Base-by-base conservation (phyloP, 2,329 filamentous ascomycete species). In the Didymella keratinophila region DNA sequence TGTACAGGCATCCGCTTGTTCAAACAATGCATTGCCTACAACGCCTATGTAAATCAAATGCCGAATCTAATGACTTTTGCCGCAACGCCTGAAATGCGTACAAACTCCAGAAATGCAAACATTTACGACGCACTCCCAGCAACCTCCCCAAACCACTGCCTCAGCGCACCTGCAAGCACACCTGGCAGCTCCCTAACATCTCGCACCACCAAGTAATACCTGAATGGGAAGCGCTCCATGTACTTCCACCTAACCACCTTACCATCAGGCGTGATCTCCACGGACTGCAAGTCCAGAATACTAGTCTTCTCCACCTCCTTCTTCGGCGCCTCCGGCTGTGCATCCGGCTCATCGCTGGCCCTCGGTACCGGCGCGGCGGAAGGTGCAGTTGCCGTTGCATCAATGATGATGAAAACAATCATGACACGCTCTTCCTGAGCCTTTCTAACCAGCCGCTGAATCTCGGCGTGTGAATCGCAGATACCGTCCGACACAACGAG, bases 371-470 rank as follows among this genome's bases (percentile, higher is more conserved):
- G 48, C 9, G 54, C 58, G 20, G 43, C 48, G n/a, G 56, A 54
- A 3, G 58, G 46, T 7, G 58, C 44, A 4, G 68, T 61, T 4
- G 74, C 66, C 1, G 69, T 73, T 43, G 86, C 83, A 80, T 99
- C 95, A 72, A 99, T 92, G 70, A 99, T 90, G 69, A 99, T 92
- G 76, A 99, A 99, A 6, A 99, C 94, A 63, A 98, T 88, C 92
- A 99, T 97, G 73, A 99, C 96, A 16, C 93, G 85, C 78, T 97
- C 92, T 76, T 97, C 93, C 71, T 93, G 88, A 1, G 95, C 94
- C 77, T 94, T 89, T 10, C 95, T 85, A 11, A 99, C 87, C 21
- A 98, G 83, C 5, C 92, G 83, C 16, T 91, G 86, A 66, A 99
- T 93, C 5, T 86, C 84, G 18, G 93, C 91, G 75, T 98, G 94